These are phyloP conservation scores for Plasmodium gaboni DNA, from an alignment of 169 alveolate genomes.

Conservation along the genomic window DNA sequence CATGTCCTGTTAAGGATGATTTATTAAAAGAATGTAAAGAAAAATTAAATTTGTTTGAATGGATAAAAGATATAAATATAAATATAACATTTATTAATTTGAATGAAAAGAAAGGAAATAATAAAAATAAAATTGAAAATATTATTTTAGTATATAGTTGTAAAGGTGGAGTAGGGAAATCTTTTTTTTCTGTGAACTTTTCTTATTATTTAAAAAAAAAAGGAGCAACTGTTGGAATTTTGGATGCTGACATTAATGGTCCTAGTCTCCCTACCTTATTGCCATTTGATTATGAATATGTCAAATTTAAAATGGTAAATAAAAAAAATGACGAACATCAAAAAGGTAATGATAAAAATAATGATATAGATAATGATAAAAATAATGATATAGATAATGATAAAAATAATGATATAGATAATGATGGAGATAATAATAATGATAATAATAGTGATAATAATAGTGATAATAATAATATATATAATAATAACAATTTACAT, in stretches of 20 bases:
- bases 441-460: background rate
- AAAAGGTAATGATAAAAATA: background rate
- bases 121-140: slow-evolving; percentile 74
- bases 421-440: background rate
- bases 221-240: slow-evolving; percentile 94
- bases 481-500: background rate
- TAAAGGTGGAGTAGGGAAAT: slow-evolving; percentile 99
- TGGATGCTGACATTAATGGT: slow-evolving; percentile 97
- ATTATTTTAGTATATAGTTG: slow-evolving; percentile 95
- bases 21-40: slow-evolving; percentile 78
- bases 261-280: slow-evolving; percentile 96
- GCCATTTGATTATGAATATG: slow-evolving; percentile 81
- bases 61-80: slow-evolving; percentile 81
- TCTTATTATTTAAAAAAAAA: slow-evolving; percentile 89
- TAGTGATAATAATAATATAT: background rate
- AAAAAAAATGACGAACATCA: background rate
- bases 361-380: background rate
- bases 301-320: slow-evolving; percentile 66
- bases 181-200: slow-evolving; percentile 90
- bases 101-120: slow-evolving; percentile 13
- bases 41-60: slow-evolving; percentile 65
- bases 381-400: background rate
- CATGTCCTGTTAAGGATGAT: slow-evolving; percentile 87
- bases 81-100: slow-evolving; percentile 38
- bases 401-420: background rate